phyloP scores from a whole-genome alignment of 495 filamentous ascomycete species.

The Tricharina praecox region DNA sequence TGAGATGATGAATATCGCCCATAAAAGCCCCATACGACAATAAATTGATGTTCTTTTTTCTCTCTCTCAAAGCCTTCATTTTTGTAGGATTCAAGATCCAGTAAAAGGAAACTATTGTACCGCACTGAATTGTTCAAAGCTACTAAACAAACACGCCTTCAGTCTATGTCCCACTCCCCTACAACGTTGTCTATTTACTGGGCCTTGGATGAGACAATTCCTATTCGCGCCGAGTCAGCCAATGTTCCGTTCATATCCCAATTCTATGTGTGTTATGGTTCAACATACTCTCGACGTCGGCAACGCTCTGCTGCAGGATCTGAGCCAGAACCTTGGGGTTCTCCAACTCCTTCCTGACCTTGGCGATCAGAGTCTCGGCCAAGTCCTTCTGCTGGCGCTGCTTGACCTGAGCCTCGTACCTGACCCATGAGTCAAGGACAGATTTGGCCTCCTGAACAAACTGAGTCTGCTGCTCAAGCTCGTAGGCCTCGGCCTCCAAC shows the following conservation, averaged over 20 bases:
- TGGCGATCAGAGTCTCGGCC: slow-evolving; percentile 76
- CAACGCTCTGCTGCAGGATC: slow-evolving; percentile 85
- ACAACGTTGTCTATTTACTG: slow-evolving; percentile 7
- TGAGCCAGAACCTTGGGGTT: slow-evolving; percentile 87
- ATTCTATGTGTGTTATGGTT: no score
- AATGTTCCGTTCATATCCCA: background rate
- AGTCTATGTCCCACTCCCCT: slow-evolving; percentile 1
- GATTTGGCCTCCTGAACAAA: slow-evolving; percentile 80
- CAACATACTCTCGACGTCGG: slow-evolving; percentile 86
- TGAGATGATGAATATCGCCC: no score
- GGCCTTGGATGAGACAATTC: slow-evolving; percentile 13
- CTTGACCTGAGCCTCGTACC: slow-evolving; percentile 97
- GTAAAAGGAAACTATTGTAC: slow-evolving; percentile 4
- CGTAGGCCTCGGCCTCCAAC: slow-evolving; percentile 86
- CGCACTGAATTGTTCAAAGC: slow-evolving; percentile 5
- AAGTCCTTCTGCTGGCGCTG: slow-evolving; percentile 93
- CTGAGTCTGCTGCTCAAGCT: slow-evolving; percentile 88
- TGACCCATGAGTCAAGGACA: slow-evolving; percentile 94
- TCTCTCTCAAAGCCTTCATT: no score
- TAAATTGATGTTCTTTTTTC: no score
- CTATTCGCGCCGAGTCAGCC: background rate
- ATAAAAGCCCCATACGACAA: no score
- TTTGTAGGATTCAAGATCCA: no score
- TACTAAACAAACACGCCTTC: background rate
- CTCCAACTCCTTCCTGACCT: slow-evolving; percentile 96